Evolutionary conservation across 371 early-diverging fungal species (phyloP), one percentile per base, ranked within the genome.

Genomic region (Mucor sp.): DNA sequence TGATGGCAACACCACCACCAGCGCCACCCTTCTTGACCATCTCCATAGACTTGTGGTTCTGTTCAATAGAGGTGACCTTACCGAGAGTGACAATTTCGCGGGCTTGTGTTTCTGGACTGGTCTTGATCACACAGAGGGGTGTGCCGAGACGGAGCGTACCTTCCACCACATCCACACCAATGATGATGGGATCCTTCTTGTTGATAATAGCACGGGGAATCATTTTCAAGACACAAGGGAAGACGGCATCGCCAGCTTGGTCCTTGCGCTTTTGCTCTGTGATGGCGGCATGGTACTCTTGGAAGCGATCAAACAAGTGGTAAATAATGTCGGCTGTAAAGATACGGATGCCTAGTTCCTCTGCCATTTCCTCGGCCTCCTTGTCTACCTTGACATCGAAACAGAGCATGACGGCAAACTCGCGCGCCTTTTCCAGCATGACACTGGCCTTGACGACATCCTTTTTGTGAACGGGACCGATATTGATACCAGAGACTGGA

Each of bases 321-420:
- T 99, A 99, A 77, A 99, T 99, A 74, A 99, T 99, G 68, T 99
- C 97, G 28, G 99, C 99, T 67, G 86, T 90, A 85, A 99, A 99
- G 27, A 99, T 82, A 83, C 90, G 94, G 63, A 99, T 89, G 32
- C 97, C 96, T 58, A 95, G 55, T 60, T 96, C 94, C 25, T 98
- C 93, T 0, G 99, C 99, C 80, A 97, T 65, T 28, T 95, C 93
- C 73, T 88, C 87, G 1, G 99, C 99, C 33, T 99, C 99, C 77
- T 92, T 94, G 69, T 99, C 99, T 56, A 99, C 88, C 79, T 96
- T 91, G 68, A 99, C 98, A 86, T 99, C 99, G 86, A 99, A 99
- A 74, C 97, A 96, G n/a, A 99, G 88, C 84, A 99, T 90, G 41
- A 93, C 92, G 0, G 99, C 97, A 74, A 82, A 94, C 72, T 98